Base-by-base conservation (phyloP, 2,329 filamentous ascomycete genomes). In the Ophiostoma sp. region DNA sequence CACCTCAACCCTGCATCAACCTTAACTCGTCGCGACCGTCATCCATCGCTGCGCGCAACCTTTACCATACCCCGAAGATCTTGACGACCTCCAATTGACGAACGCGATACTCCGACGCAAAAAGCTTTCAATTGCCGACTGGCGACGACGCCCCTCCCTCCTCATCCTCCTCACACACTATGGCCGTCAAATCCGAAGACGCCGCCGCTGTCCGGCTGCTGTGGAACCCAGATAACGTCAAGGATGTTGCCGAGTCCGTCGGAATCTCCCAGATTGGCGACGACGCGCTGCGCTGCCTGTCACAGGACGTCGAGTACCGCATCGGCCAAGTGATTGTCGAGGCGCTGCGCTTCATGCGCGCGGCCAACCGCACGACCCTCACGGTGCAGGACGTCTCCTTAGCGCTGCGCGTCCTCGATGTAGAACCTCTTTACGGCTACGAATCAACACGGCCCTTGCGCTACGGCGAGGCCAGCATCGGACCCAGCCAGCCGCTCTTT, bases 211-310 rank as follows among this genome's bases (percentile, higher is more conserved):
- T 31, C 55, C 76, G 75, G 79, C 85, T 91, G 33, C 90, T 98
- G 78, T 98, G 96, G 96, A 98, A 98, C 80, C 91, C 93, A 22
- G 96, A 99, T 79, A 98, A 97, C 78, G 93, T 99, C 78, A 91
- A 91, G 78, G 96, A 99, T 81, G 95, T 98, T 75, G 95, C 96
- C 77, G 96, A 99, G 82, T 97, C 96, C 1, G 93, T 98, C 66
- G 96, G 96, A 73, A 95, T 99, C 78, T 85, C 89, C 77, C 88
- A 89, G 72, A 87, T 98, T 61, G 90, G 89, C 80, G 93, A 97
- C 74, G 95, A 98, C 75, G 93, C 96, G 28, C 90, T 95, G 63
- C 93, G 96, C 75, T 91, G 93, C 73, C 88, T 99, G 61, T 92
- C 94, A 11, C 93, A 97, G 80, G 96, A 99, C 80, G 94, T 98